Conservation (phyloP, 768 basidiomycete genomes). For the Omphalotus guepiniiformis region DNA sequence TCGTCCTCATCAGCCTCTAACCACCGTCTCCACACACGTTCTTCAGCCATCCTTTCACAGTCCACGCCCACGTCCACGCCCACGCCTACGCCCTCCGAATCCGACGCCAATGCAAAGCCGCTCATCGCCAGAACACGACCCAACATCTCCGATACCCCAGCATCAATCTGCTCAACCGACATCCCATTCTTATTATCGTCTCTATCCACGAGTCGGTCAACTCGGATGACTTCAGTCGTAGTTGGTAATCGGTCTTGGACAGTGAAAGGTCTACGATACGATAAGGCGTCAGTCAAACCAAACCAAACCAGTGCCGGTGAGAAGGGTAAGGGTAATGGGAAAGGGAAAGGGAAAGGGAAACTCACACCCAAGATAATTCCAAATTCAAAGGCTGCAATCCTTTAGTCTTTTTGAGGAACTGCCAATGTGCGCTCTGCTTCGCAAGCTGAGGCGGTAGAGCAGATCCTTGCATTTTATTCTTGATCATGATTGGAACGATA, state of each 20-base stretch:
- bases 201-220: background rate
- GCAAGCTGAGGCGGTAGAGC: background rate
- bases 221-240: background rate
- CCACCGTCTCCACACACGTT: constrained; percentile 1
- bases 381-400: constrained; percentile 56
- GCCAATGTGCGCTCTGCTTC: constrained; percentile 6
- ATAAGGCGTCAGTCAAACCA: constrained; percentile 4
- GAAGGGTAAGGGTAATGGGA: no score
- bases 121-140: background rate
- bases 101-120: no score
- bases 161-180: constrained; percentile 1
- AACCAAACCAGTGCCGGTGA: no score
- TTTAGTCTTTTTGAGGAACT: constrained; percentile 50
- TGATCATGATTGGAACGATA: constrained; percentile 19
- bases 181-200: background rate
- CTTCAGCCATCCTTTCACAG: background rate
- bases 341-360: constrained; percentile 11
- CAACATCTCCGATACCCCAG: background rate
- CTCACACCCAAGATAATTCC: constrained; percentile 66
- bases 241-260: constrained; percentile 15
- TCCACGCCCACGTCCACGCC: background rate
- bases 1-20: background rate
- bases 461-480: constrained; percentile 2
- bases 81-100: background rate
- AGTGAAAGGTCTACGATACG: constrained; percentile 43